Conservation (phyloP, 106 monocot species). For the Dendrobium catenatum region DNA sequence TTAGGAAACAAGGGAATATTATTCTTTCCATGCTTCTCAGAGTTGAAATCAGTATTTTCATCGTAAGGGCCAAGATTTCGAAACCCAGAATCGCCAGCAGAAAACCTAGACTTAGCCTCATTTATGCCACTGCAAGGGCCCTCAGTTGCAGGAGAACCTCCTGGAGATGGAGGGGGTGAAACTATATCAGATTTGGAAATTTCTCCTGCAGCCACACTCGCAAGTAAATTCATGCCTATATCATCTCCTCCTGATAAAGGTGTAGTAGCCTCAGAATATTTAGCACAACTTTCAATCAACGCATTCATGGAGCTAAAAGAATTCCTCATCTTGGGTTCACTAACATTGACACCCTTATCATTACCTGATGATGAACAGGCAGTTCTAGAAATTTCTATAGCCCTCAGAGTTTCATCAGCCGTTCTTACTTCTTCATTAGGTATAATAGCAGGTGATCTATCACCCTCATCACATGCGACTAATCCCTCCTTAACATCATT, state of each 20-base stretch:
- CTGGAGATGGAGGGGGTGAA: conserved; percentile 39
- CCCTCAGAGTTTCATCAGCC: conserved; percentile 22
- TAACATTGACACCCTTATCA: conserved; percentile 20
- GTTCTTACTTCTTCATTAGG: conserved; percentile 26
- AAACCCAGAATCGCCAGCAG: conserved; percentile 14
- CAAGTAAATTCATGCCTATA: conserved; percentile 72
- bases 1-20: conserved; percentile 6
- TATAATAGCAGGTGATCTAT: conserved; percentile 15
- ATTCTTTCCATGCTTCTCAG: conserved; percentile 23
- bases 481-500: conserved; percentile 35
- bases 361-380: conserved; percentile 19
- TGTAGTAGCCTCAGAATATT: conserved; percentile 47
- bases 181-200: conserved; percentile 46
- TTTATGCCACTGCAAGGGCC: conserved; percentile 20
- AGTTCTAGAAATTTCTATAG: conserved; percentile 16
- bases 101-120: conserved; percentile 29
- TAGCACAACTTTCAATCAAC: conserved; percentile 64
- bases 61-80: conserved; percentile 7
- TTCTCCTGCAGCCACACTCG: conserved; percentile 82
- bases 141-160: conserved; percentile 22
- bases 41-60: conserved; percentile 25
- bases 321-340: conserved; percentile 30
- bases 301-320: conserved; percentile 69
- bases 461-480: conserved; percentile 31
- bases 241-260: conserved; percentile 52